Conservation (phyloP, 176 grass and related monocot genomes). For the Ensete ventricosum region DNA sequence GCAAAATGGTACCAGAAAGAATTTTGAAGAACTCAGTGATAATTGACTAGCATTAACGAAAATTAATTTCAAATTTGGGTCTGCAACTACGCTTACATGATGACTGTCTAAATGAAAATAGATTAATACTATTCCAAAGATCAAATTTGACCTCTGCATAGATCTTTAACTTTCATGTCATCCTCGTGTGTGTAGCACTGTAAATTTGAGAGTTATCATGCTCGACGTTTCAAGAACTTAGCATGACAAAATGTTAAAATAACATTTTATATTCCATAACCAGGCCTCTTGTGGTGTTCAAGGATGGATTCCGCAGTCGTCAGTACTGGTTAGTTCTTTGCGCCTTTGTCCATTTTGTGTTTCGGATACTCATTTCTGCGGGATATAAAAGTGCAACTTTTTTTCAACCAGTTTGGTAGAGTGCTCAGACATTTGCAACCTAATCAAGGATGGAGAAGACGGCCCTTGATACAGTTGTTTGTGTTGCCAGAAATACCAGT, state of each 20-base stretch:
- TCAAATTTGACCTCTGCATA: background rate
- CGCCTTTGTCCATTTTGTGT: background rate
- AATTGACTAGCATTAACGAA: too few relatives aligned
- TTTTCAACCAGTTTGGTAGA: constrained; percentile 34
- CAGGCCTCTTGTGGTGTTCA: constrained; percentile 60
- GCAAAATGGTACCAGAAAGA: background rate
- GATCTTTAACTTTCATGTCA: background rate
- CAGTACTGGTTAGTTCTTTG: constrained; percentile 42
- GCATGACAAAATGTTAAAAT: too few relatives aligned
- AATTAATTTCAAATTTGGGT: background rate
- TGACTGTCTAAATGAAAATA: background rate
- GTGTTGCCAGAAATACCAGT: background rate
- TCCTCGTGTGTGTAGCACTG: too few relatives aligned
- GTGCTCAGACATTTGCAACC: constrained; percentile 69
- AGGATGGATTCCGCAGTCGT: constrained; percentile 49
- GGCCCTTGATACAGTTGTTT: constrained; percentile 28
- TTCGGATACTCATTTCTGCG: too few relatives aligned
- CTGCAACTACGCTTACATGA: background rate
- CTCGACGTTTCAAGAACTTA: too few relatives aligned
- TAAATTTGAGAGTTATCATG: too few relatives aligned
- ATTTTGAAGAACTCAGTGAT: background rate
- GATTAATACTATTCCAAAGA: background rate
- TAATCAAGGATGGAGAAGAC: constrained; percentile 74
- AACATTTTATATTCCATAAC: background rate
- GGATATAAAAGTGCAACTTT: background rate